A percentile compares a stretch with the other conserved stretches of the same genome.
Evolutionary conservation across 78 protist genomes (phyloP).

Genomic region (Corallochytrium limacisporum): DNA sequence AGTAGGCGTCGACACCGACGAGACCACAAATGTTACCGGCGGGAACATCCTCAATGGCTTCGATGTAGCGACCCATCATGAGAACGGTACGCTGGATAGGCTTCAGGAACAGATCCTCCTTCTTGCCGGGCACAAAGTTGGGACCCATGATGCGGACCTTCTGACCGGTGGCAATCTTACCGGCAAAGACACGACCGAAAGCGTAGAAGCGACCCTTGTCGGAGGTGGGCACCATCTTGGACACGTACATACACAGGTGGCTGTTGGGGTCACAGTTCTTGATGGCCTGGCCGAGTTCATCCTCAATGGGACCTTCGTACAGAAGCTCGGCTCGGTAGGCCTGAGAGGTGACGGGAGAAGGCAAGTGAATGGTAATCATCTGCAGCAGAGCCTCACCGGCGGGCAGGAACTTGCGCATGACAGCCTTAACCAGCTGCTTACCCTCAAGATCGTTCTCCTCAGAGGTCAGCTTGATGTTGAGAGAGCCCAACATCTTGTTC

Average conservation of each 20-base stretch:
- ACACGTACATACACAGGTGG: slow-evolving; percentile 94
- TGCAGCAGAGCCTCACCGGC: slow-evolving; percentile 94
- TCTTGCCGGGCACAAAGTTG: slow-evolving; percentile 89
- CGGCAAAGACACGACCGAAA: slow-evolving; percentile 99
- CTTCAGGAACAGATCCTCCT: slow-evolving; percentile 87
- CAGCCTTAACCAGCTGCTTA: slow-evolving; percentile 79
- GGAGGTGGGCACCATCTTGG: slow-evolving; percentile 98
- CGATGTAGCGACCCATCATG: slow-evolving; percentile 95
- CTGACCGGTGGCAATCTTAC: slow-evolving; percentile 82
- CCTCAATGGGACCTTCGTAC: slow-evolving; percentile 93
- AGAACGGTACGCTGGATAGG: slow-evolving; percentile 94
- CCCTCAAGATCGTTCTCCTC: slow-evolving; percentile 70
- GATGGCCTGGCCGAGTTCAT: slow-evolving; percentile 57
- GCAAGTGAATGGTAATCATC: slow-evolving; percentile 91
- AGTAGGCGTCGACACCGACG: slow-evolving; percentile 96
- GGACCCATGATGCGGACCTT: slow-evolving; percentile 95
- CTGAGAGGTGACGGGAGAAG: slow-evolving; percentile 95
- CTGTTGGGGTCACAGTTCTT: slow-evolving; percentile 83
- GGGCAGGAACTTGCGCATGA: slow-evolving; percentile 94
- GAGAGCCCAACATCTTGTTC: slow-evolving; percentile 53
- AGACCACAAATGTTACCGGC: slow-evolving; percentile 94
- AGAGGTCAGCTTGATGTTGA: slow-evolving; percentile 44
- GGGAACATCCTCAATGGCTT: slow-evolving; percentile 78
- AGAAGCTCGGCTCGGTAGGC: slow-evolving; percentile 81
- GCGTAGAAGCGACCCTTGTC: slow-evolving; percentile 92